These are phyloP conservation scores for Globisporangium mamillatum DNA, from an alignment of 352 stramenopile species.

Conservation along the genomic window DNA sequence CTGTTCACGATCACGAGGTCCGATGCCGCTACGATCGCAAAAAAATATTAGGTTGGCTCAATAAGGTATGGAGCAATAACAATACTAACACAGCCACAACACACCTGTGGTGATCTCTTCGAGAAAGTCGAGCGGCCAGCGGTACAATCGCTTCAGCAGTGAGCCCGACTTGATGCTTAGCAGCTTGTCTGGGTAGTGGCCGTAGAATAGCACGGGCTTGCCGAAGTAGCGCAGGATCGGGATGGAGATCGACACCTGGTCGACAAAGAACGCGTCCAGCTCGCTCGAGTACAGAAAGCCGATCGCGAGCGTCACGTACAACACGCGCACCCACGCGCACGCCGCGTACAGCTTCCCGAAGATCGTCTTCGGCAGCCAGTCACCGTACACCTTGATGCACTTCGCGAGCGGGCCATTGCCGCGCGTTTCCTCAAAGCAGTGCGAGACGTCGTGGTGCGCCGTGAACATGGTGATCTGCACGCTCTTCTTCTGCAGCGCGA, in stretches of 20 bases:
- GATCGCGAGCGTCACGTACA: slow-evolving; percentile 89
- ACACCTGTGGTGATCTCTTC: slow-evolving; percentile 93
- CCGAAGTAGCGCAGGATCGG: slow-evolving; percentile 68
- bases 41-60: slow-evolving; percentile 13
- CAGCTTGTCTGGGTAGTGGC: slow-evolving; percentile 98
- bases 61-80: no score
- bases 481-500: slow-evolving; percentile 83
- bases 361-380: slow-evolving; percentile 93
- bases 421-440: slow-evolving; percentile 95
- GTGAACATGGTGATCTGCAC: slow-evolving; percentile 93
- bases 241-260: slow-evolving; percentile 81
- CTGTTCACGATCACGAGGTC: slow-evolving; percentile 96
- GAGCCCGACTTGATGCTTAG: slow-evolving; percentile 70
- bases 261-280: slow-evolving; percentile 76
- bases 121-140: slow-evolving; percentile 88
- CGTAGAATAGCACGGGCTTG: slow-evolving; percentile 96
- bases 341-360: slow-evolving; percentile 88
- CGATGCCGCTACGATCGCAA: slow-evolving; percentile 44
- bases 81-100: background rate
- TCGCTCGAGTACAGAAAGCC: slow-evolving; percentile 36
- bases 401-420: slow-evolving; percentile 70
- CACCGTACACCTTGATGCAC: slow-evolving; percentile 88
- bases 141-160: slow-evolving; percentile 86
- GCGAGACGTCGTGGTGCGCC: slow-evolving; percentile 91
- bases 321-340: slow-evolving; percentile 91